A percentile compares a stretch with the other conserved stretches of the same genome.
Evolutionary conservation across 345 rosid species (phyloP).

Genomic region (Ceriops decandra): DNA sequence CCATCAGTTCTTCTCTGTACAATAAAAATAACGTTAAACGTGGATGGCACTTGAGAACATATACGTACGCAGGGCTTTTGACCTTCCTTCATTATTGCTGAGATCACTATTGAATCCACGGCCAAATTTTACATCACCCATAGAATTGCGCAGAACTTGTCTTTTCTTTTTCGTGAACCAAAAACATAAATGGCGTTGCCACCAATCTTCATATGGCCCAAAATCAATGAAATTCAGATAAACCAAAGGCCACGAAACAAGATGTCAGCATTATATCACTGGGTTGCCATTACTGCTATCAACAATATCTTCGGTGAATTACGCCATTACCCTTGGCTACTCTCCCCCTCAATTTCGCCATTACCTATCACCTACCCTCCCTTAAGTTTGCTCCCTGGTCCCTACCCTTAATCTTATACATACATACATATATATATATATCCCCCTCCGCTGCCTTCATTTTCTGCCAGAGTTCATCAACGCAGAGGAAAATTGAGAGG

Average conservation of each 20-base stretch:
- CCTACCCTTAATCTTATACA: too few relatives aligned
- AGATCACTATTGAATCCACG: too few relatives aligned
- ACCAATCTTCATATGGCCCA: not conserved
- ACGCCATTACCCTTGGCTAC: not conserved
- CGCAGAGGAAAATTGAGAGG: not conserved
- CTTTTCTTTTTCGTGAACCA: too few relatives aligned
- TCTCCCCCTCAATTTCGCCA: not conserved
- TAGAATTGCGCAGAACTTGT: too few relatives aligned
- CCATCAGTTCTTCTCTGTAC: too few relatives aligned
- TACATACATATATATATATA: too few relatives aligned
- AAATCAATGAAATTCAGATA: not conserved
- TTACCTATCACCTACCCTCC: not conserved
- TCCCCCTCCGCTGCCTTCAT: not conserved
- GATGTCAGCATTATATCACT: not conserved
- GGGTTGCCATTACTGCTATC: not conserved
- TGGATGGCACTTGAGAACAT: too few relatives aligned
- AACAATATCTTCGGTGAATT: not conserved
- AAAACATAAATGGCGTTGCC: not conserved
- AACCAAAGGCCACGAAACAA: slow-evolving; percentile 9
- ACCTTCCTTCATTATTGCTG: too few relatives aligned
- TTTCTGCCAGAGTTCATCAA: not conserved
- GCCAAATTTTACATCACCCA: too few relatives aligned
- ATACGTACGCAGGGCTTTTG: too few relatives aligned
- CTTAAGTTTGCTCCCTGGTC: not conserved
- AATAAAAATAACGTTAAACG: too few relatives aligned